Base-by-base conservation (phyloP, 2,329 filamentous ascomycete species). In the Colletotrichum eleusines region DNA sequence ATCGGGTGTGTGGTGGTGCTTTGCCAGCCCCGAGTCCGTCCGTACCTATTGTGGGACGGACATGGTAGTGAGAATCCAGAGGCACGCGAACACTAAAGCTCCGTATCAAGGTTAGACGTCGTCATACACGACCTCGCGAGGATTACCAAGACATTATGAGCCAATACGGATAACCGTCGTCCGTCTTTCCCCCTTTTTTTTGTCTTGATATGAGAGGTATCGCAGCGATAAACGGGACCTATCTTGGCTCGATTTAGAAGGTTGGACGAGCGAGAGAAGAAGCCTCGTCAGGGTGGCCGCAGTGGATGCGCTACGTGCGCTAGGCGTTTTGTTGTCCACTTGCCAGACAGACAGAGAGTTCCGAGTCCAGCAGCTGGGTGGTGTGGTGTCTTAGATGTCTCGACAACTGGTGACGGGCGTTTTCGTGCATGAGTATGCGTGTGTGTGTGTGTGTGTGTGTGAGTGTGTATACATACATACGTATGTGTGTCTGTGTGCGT, bases 251-350 rank as follows among this genome's bases (percentile, higher is more conserved):
- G 33, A 58, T 71, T 62, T 67, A 68, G 63, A 68, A 71, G 68
- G 68, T 69, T 69, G 57, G 65, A 63, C 66, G 60, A 71, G 60
- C 55, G 60, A 61, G 70, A 62, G 61, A 57, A 50, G 54, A 58
- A 50, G 58, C 58, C 63, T 59, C 68, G 57, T 40, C 64, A 71
- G 64, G 51, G 69, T 70, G 71, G 62, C 60, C 58, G 70, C 66
- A 72, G 53, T 61, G 70, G 42, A 50, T 72, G 66, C 60, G 59
- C 66, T 62, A 66, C 62, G 26, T 72, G 70, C 70, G 70, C 66
- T 63, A 72, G 61, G 66, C 70, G 48, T 71, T 71, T 63, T 66
- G 28, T 26, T 62, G 28, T 23, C 48, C 44, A 46, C 44, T 40
- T 31, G 59, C 31, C 60, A 35, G 50, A 63, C 58, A 33, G 31